Base-by-base conservation (phyloP, 306 rosid genomes). In the Neltuma alba region DNA sequence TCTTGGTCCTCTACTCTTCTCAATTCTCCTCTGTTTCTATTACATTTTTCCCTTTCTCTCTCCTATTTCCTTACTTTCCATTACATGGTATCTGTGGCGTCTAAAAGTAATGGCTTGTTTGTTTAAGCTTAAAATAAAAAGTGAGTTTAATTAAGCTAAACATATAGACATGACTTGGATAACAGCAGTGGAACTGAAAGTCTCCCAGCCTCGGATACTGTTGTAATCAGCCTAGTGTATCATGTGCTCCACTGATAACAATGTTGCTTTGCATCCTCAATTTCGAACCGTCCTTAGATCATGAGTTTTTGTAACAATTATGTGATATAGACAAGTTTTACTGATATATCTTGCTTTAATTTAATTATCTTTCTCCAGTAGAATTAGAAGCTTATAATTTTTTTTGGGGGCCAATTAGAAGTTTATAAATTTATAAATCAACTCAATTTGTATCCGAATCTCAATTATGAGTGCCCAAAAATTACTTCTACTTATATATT, bases 401-500 rank as follows among this genome's bases (percentile, higher is more conserved):
- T 52, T 52, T 2, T n/a, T n/a, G n/a, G n/a, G n/a, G n/a, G 10
- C 5, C 0, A 21, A 34, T 36, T 34, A 34, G 20, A 16, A 57
- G 63, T 58, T 57, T 58, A 30, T 44, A 18, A 52, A 6, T 58
- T 57, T 58, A 30, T 44, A 18, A 52, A 6, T 71, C 20, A 23
- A 20, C n/a, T 13, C 48, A 18, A 23, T 76, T 78, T 76, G 72
- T 47, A 45, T 74, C 57, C 42, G 67, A 70, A 64, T 55, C 52
- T 76, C 52, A 70, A 79, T 54, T 68, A 73, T 70, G 79, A 74
- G 40, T 50, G 33, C 57, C 58, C 34, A 60, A 81, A 58, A 65
- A 25, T 67, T 37, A 58, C 37, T 67, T 65, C 31, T 70, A 48
- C 66, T 30, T 81, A 41, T 82, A 15, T 68, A 44, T 23, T 69